phyloP scores from a whole-genome alignment of 2,329 filamentous ascomycete species.

The Botrytis pseudocinerea region DNA sequence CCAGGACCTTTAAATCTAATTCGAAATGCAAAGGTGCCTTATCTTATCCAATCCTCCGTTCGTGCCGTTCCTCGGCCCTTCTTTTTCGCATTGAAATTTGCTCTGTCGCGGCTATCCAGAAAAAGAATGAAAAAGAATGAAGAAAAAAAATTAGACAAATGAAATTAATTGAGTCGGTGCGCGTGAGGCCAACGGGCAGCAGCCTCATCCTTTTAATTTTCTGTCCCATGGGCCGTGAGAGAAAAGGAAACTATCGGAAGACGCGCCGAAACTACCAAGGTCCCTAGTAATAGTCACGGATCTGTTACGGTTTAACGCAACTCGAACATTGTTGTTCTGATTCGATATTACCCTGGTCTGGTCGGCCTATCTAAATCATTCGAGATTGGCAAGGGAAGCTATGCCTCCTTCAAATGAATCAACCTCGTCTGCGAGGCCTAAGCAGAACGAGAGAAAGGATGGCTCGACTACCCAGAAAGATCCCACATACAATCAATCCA shows the following conservation, averaged over 20 bases:
- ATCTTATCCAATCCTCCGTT: not conserved
- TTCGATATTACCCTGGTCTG: not conserved
- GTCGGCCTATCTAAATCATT: not conserved
- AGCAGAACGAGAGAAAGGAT: not conserved
- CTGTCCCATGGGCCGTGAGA: not conserved
- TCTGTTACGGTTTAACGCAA: not conserved
- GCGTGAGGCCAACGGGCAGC: slow-evolving; percentile 6
- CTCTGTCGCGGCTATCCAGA: not conserved
- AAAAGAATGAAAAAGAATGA: not conserved
- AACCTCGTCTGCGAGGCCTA: not conserved
- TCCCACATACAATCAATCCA: slow-evolving; percentile 22
- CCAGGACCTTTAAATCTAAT: not conserved
- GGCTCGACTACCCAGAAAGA: slow-evolving; percentile 1
- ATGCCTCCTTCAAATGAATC: slow-evolving; percentile 15
- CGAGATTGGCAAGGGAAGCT: not conserved
- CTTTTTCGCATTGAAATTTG: not conserved
- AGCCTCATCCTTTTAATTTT: slow-evolving; percentile 15
- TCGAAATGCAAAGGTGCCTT: slow-evolving; percentile 19
- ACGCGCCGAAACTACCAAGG: slow-evolving; percentile 9
- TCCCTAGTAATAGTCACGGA: slow-evolving; percentile 3
- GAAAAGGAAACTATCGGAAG: slow-evolving; percentile 5
- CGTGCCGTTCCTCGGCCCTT: slow-evolving; percentile 19
- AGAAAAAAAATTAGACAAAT: not conserved
- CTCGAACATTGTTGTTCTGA: not conserved
- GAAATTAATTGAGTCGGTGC: not conserved